Evolutionary conservation across 768 basidiomycete genomes (phyloP), one percentile per base, ranked within the genome.

Genomic region (Termitomyces sp.): DNA sequence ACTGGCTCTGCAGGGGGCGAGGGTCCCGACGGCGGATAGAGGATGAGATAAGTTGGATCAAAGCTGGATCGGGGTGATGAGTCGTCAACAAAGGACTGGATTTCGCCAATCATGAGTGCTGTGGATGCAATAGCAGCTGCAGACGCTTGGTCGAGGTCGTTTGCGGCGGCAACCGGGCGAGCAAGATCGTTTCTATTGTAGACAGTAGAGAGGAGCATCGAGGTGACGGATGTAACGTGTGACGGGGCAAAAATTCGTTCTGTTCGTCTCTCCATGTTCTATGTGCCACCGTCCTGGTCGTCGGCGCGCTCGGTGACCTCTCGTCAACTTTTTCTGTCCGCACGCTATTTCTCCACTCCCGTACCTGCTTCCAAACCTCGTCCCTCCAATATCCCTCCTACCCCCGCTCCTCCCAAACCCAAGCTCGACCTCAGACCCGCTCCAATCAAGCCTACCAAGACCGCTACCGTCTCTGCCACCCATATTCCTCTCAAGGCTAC

Each of bases 361-460:
- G 63, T 66, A 42, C 64, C 70, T 51, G 53, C 71, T 41, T 60
- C 57, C 55, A 56, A 58, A 53, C 17, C 67, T 5, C 41, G 63
- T 3, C 41, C 60, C 4, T 1, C 54, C 14, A 5, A 30, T n/a
- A 15, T 43, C 3, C 55, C 43, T 3, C 46, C 47, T 3, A 37
- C 43, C n/a, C 33, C 58, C 19, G 28, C 57, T 6, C 78, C 73
- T 55, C 68, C 69, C 17, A 77, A 86, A 67, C 67, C 64, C 40
- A 76, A 83, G 67, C 70, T 87, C 50, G 83, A 86, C 57, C 72
- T 88, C 15, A 79, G 82, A 23, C 88, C 88, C 1, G 82, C 73
- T 1, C 88, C 87, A 28, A 70, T 86, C 49, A 84, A 82, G 57
- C 73, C 57, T 6, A 15, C 71, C 0, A 64, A 69, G 45, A 55